Percentiles rank a stretch among this genome's conserved stretches.
Evolutionary conservation across 257 asterid species (phyloP).

Genomic region (Primulina tabacum): DNA sequence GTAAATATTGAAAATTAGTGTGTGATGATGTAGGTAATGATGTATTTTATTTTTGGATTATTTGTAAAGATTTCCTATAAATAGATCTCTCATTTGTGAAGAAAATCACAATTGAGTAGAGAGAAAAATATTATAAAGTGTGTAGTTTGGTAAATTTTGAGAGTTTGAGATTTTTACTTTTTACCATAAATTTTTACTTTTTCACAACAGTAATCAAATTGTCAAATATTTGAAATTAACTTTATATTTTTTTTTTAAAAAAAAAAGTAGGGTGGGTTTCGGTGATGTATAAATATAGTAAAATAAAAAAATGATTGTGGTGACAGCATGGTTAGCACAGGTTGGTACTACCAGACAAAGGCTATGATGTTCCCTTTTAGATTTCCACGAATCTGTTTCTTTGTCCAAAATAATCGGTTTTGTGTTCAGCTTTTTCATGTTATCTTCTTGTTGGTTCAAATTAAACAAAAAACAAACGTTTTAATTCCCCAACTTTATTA

Average conservation of each 20-base stretch:
- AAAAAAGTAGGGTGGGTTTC: neutral
- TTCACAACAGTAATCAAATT: too few relatives aligned
- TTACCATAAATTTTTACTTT: too few relatives aligned
- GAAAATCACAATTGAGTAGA: too few relatives aligned
- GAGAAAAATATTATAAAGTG: too few relatives aligned
- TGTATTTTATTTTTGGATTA: too few relatives aligned
- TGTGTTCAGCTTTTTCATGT: slow-evolving; percentile 30
- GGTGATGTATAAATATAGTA: neutral
- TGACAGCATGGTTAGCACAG: slow-evolving; percentile 38
- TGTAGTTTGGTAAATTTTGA: too few relatives aligned
- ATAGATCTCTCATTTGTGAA: too few relatives aligned
- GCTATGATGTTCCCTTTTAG: slow-evolving; percentile 27
- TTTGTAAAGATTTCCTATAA: too few relatives aligned
- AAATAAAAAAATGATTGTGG: slow-evolving; percentile 25
- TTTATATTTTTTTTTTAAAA: neutral
- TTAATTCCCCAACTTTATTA: slow-evolving; percentile 22
- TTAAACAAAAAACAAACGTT: slow-evolving; percentile 12
- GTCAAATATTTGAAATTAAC: too few relatives aligned
- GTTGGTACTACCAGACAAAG: slow-evolving; percentile 57
- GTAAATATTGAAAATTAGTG: too few relatives aligned
- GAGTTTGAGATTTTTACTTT: too few relatives aligned
- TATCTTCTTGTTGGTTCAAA: slow-evolving; percentile 30
- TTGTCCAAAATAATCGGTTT: slow-evolving; percentile 20
- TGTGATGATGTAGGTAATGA: too few relatives aligned
- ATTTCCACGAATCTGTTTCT: slow-evolving; percentile 6